Evolutionary conservation across 495 filamentous ascomycete species (phyloP).

Genomic region (Recurvomyces mirabilis): DNA sequence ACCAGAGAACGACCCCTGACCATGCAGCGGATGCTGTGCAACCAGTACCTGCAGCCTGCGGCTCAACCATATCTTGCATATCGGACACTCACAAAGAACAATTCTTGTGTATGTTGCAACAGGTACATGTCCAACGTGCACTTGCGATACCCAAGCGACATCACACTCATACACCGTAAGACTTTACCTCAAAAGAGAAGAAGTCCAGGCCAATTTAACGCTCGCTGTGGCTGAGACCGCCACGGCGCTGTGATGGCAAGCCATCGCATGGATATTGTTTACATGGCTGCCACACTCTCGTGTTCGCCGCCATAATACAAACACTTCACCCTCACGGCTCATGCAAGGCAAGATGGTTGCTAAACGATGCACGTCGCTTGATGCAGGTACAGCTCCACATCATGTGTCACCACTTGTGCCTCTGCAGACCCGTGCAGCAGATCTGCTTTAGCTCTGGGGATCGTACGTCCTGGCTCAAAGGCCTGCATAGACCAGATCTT

Average conservation of each 20-base stretch:
- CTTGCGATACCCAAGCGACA: background rate
- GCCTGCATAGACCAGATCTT: background rate
- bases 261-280: slow-evolving; percentile 3
- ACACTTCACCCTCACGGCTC: background rate
- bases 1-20: background rate
- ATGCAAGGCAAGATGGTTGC: background rate
- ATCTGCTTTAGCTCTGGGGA: slow-evolving; percentile 2
- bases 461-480: background rate
- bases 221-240: slow-evolving; percentile 1
- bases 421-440: background rate
- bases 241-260: slow-evolving; percentile 3
- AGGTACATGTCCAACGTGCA: background rate
- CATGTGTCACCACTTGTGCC: background rate
- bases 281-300: slow-evolving; percentile 14
- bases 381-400: background rate
- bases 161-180: background rate
- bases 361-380: background rate
- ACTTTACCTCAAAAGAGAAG: background rate
- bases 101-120: background rate
- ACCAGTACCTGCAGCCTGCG: background rate
- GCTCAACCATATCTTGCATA: background rate
- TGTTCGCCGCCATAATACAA: background rate
- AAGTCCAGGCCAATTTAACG: background rate
- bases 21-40: slow-evolving; percentile 10
- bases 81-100: background rate